Evolutionary conservation across 345 rosid species (phyloP).

Genomic region (Arabidopsis arenosa): DNA sequence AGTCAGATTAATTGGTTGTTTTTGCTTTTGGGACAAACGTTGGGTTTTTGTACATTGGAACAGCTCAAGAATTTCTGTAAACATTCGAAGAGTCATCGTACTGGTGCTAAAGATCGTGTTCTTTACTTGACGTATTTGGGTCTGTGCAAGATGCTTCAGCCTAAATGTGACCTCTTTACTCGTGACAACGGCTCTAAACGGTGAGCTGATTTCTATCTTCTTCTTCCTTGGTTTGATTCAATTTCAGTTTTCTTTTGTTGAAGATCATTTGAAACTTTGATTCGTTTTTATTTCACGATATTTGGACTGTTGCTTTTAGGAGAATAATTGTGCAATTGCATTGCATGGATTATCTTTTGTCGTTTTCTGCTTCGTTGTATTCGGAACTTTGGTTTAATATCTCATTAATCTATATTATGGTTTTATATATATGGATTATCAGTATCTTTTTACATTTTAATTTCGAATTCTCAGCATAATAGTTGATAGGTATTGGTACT

Average conservation of each 20-base stretch:
- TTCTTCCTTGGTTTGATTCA: not conserved
- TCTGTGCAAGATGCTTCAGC: slow-evolving; percentile 74
- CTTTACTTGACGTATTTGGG: slow-evolving; percentile 68
- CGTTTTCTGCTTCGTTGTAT: not conserved
- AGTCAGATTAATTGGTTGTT: slow-evolving; percentile 81
- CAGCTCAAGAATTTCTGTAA: slow-evolving; percentile 91
- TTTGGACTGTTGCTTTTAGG: slow-evolving; percentile 23
- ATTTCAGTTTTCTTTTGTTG: not conserved
- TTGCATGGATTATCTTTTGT: slow-evolving; percentile 26
- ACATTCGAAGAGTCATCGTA: slow-evolving; percentile 71
- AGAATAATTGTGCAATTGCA: slow-evolving; percentile 17
- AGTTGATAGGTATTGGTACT: not conserved
- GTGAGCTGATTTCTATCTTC: not conserved
- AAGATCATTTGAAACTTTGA: not conserved
- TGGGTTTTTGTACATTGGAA: slow-evolving; percentile 72
- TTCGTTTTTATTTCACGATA: not conserved
- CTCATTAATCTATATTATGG: slow-evolving; percentile 32
- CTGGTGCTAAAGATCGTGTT: slow-evolving; percentile 87
- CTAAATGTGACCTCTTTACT: slow-evolving; percentile 50
- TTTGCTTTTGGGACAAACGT: slow-evolving; percentile 70
- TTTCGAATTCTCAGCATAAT: not conserved
- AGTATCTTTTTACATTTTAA: no score
- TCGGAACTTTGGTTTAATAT: slow-evolving; percentile 16
- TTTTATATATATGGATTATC: not conserved
- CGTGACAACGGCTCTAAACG: not conserved